A percentile compares a stretch with the other conserved stretches of the same genome.
phyloP scores from a whole-genome alignment of 1,139 yeast genomes.

The Debaryomycetaceae sp. region DNA sequence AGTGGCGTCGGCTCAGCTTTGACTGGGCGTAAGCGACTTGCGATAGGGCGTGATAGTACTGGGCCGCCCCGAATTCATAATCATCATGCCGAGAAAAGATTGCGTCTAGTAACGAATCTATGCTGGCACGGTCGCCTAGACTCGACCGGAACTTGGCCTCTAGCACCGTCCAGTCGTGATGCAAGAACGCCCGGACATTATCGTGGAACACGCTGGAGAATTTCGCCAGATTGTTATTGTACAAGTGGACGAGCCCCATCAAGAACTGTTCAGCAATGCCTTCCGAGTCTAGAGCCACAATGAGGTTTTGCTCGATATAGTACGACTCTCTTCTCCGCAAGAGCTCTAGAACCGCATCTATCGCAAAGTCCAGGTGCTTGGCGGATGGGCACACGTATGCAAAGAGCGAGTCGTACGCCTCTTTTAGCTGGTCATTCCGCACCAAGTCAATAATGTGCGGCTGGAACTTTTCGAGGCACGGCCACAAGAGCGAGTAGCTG shows the following conservation, averaged over 20 bases:
- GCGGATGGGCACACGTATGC: constrained; percentile 2
- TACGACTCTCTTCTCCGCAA: constrained; percentile 19
- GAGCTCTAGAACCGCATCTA: constrained; percentile 23
- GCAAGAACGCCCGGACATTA: constrained; percentile 1
- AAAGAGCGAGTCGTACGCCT: constrained; percentile 18
- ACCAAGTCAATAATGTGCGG: constrained; percentile 13
- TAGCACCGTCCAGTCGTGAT: constrained; percentile 8
- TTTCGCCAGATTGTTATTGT: constrained; percentile 16
- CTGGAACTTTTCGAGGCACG: constrained; percentile 12
- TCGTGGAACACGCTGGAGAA: constrained; percentile 14
- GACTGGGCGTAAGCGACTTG: constrained; percentile 16
- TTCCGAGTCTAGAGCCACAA: constrained; percentile 10
- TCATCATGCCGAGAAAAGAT: constrained; percentile 9
- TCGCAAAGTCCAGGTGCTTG: constrained; percentile 8
- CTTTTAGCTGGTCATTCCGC: constrained; percentile 10
- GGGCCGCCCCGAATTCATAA: background rate
- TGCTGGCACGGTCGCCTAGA: constrained; percentile 8
- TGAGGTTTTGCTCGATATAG: constrained; percentile 12
- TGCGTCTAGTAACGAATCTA: constrained; percentile 12
- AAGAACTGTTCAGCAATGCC: constrained; percentile 17
- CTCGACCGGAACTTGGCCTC: constrained; percentile 10
- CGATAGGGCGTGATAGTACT: constrained; percentile 26
- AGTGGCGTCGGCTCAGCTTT: constrained; percentile 2
- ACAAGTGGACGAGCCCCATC: constrained; percentile 24
- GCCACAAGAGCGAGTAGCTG: constrained; percentile 19